Evolutionary conservation across 495 filamentous ascomycete species (phyloP), one percentile per base, ranked within the genome.

Genomic region (Amorphotheca resinae): DNA sequence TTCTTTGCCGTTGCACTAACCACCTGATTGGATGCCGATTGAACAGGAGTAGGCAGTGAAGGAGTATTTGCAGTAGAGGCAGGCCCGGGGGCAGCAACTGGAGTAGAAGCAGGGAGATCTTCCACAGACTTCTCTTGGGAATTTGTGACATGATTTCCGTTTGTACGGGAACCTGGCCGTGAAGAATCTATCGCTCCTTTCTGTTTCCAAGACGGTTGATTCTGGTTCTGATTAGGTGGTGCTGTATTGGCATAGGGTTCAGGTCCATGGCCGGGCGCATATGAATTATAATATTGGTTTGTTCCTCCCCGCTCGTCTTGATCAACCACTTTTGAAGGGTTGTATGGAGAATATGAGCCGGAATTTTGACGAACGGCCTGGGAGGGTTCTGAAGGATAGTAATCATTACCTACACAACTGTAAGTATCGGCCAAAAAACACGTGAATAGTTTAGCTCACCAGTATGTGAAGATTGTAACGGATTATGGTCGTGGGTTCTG

Each of bases 341-440:
- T 28, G 33, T 72, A 68, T 6, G 69, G 69, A 6, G 70, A 74
- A 41, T 74, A 73, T 3, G 69, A 71, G 3, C 63, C 68, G 4
- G 68, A 69, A 17, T 62, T 53, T 34, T 68, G 47, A 2, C 37
- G 52, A 23, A 26, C 30, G 4, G 7, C 21, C 33, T 41, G 48
- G 31, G 44, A 38, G 18, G 22, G 9, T 17, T 46, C 66, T 12
- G 60, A 61, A 23, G 51, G 42, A 0, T 35, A 33, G 46, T 56
- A 44, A 47, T 47, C 49, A 34, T 46, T 50, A 34, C 15, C 48
- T 51, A 41, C 15, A 23, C 36, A 9, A 41, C 15, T 11, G 22
- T 44, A 25, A 49, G 35, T 40, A 21, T 33, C 25, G 17, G 25
- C 26, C n/a, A 38, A 21, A 38, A 26, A 15, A 4, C 4, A 20